These are phyloP conservation scores for Phytophthora sp. DNA, from an alignment of 352 stramenopile species.

Conservation along the genomic window DNA sequence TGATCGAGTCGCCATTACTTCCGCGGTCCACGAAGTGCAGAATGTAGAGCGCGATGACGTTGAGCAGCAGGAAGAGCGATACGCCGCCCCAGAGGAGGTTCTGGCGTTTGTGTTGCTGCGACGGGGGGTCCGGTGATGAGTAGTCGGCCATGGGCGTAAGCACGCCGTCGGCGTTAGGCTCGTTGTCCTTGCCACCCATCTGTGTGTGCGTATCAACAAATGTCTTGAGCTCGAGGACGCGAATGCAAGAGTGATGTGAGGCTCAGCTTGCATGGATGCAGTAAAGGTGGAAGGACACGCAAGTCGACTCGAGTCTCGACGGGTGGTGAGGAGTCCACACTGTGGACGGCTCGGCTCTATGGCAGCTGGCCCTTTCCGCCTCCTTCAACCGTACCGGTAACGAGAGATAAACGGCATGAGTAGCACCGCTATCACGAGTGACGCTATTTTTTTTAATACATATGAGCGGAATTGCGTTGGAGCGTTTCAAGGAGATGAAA, in stretches of 20 bases:
- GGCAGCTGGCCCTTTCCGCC: too few relatives aligned
- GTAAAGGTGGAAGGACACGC: conserved; percentile 9
- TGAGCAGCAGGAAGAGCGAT: conserved; percentile 69
- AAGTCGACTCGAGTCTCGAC: too few relatives aligned
- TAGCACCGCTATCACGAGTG: too few relatives aligned
- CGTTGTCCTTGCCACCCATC: conserved; percentile 47
- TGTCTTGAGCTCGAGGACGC: conserved; percentile 14
- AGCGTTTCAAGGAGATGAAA: too few relatives aligned
- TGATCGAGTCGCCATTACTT: conserved; percentile 36
- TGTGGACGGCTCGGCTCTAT: conserved; percentile 26
- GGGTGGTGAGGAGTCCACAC: neutral
- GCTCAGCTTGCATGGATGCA: conserved; percentile 14
- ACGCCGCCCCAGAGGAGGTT: conserved; percentile 44
- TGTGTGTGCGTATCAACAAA: conserved; percentile 4
- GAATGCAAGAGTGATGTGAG: conserved; percentile 26
- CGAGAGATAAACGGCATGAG: too few relatives aligned
- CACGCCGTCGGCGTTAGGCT: conserved; percentile 49
- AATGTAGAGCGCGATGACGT: conserved; percentile 86
- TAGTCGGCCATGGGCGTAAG: conserved; percentile 56
- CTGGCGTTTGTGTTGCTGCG: conserved; percentile 38
- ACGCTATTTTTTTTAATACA: too few relatives aligned
- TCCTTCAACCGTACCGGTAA: too few relatives aligned
- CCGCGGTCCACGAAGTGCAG: conserved; percentile 80
- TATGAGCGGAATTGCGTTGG: too few relatives aligned
- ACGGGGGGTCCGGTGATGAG: conserved; percentile 34